Evolutionary conservation across 2,329 filamentous ascomycete species (phyloP), one percentile per base, ranked within the genome.

Genomic region (Zalaria sp.): DNA sequence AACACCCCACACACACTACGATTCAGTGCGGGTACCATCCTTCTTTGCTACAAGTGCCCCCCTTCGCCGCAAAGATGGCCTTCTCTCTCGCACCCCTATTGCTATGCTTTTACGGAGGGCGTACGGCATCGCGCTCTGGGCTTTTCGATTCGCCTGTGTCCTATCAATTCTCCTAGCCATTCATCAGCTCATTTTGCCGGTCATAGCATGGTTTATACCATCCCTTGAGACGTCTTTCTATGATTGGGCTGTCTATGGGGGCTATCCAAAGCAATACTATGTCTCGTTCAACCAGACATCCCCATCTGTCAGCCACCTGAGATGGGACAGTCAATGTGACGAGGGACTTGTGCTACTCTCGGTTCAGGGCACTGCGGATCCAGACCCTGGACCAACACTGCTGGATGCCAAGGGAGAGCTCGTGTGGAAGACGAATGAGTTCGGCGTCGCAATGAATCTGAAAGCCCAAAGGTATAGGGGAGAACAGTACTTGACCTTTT

Each of bases 401-500:
- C 27, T 58, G 34, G 55, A 60, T 40, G 41, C 52, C 9, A 45
- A 46, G 3, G 57, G 58, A 5, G 50, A 53, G 8, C 37, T 60
- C 44, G 42, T 61, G 5, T 61, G 58, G 58, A 53, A 46, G 25
- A 48, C 49, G 5, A 53, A 56, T 29, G 52, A 55, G 25, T 57
- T 47, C 38, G 50, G 50, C 34, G 43, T 47, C 0, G 49, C 51
- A 4, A 51, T 52, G 27, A 57, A 60, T 42, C 41, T 58, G 3
- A 54, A 52, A 35, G 44, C 57, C 9, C 59, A 62, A 40, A 41
- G 42, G 8, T 61, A 58, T 45, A 49, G 52, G 27, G 57, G 54
- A n/a, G 43, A 57, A 42, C 48, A 57, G 27, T 60, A 56, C 39
- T 45, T 62, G 25, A 62, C 59, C 1, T 57, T 62, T 42, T 62